Conservation (phyloP, 352 stramenopile genomes). For the Pythium scleroteichum region DNA sequence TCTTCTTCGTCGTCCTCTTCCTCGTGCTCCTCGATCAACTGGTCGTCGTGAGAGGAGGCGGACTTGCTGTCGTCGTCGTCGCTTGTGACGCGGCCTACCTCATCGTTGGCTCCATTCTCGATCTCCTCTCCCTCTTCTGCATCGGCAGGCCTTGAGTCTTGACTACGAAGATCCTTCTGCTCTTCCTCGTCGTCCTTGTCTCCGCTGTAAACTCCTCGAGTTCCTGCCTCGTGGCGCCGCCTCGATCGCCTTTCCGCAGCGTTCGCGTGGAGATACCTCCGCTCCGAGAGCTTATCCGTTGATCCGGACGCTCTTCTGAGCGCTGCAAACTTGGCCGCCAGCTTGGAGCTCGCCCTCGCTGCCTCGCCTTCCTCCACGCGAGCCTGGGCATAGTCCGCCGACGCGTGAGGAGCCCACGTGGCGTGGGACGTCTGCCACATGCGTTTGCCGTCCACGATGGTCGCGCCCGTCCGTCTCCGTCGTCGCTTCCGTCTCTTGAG, state of each 20-base stretch:
- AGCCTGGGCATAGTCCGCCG: conserved; percentile 45
- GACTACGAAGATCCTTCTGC: too few relatives aligned
- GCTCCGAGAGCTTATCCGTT: neutral
- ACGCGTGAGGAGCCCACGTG: conserved; percentile 44
- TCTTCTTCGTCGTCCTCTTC: conserved; percentile 15
- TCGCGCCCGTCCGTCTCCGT: conserved; percentile 19
- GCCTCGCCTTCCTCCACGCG: conserved; percentile 28
- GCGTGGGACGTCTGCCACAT: conserved; percentile 40
- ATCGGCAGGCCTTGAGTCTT: too few relatives aligned
- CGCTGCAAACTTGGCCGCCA: conserved; percentile 42
- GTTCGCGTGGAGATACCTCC: conserved; percentile 8
- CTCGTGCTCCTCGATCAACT: too few relatives aligned
- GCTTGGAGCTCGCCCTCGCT: conserved; percentile 24
- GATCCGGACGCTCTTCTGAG: conserved; percentile 12
- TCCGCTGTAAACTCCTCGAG: neutral
- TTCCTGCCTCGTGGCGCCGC: neutral
- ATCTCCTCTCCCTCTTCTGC: conserved; percentile 5
- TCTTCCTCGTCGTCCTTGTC: neutral
- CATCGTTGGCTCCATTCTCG: conserved; percentile 1
- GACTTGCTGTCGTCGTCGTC: neutral
- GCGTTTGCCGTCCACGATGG: conserved; percentile 21
- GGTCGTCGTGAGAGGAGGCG: neutral
- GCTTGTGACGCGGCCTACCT: conserved; percentile 8
- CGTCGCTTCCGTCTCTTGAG: conserved; percentile 32
- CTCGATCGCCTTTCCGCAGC: neutral